phyloP scores from a whole-genome alignment of 164 flowering plant genomes.

The Santalum album region DNA sequence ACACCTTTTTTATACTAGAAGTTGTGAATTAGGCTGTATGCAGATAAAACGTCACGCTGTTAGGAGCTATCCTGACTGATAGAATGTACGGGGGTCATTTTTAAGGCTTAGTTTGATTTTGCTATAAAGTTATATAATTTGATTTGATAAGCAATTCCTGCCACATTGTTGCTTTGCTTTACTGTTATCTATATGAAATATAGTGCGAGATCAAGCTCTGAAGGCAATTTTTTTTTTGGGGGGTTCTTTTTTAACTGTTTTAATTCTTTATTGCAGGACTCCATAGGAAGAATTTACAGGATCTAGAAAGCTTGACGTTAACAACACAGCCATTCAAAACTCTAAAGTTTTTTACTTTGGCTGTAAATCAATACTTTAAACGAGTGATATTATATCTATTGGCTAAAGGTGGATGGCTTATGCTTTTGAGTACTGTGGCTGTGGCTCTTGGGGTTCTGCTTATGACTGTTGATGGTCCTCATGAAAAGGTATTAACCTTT shows the following conservation, averaged over 20 bases:
- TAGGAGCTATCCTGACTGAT: too few species aligned
- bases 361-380: conserved; percentile 38
- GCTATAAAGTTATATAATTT: too few species aligned
- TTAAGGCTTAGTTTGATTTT: too few species aligned
- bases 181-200: too few species aligned
- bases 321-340: conserved; percentile 60
- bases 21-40: too few species aligned
- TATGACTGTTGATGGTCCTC: conserved; percentile 59
- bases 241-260: not conserved
- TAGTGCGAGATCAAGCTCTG: not conserved
- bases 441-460: conserved; percentile 32
- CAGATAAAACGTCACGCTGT: too few species aligned
- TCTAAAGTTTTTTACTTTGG: conserved; percentile 53
- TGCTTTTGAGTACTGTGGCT: conserved; percentile 34
- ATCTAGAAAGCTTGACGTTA: conserved; percentile 61
- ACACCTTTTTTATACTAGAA: too few species aligned
- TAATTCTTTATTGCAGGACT: conserved; percentile 34
- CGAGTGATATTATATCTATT: conserved; percentile 44
- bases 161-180: too few species aligned
- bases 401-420: conserved; percentile 56
- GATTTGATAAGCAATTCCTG: too few species aligned
- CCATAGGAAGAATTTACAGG: conserved; percentile 42
- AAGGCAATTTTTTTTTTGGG: not conserved
- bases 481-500: conserved; percentile 56
- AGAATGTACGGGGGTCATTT: too few species aligned